Base-by-base conservation (phyloP, 192 early-diverging fungal genomes). In the Mortierella claussenii region DNA sequence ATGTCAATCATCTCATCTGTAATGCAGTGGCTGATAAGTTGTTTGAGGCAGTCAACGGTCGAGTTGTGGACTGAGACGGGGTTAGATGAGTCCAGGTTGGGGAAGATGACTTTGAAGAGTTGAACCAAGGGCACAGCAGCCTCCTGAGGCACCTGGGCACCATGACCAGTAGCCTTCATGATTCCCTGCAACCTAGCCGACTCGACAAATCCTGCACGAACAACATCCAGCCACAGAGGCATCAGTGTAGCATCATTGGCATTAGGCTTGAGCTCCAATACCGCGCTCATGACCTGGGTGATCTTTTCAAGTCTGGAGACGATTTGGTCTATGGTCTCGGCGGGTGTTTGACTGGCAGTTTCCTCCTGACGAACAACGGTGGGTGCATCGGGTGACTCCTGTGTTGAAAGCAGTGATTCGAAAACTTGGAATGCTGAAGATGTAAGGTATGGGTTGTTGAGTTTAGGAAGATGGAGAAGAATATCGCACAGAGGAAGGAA, bases 211-310 rank as follows among this genome's bases (percentile, higher is more conserved):
- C 89, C 89, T 60, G 88, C 88, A 31, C 86, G 82, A 13, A 97
- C 85, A 45, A 97, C 89, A 50, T 89, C 85, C 47, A 97, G 82
- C 95, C 95, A 97, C 17, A 92, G 70, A 45, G 95, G 93, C 66
- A 89, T 87, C 51, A 94, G 79, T 49, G 85, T 82, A n/a, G 88
- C 85, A 69, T 98, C 96, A 71, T 91, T 91, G 42, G 85, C 82
- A 74, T 91, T 91, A 47, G 96, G 96, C 66, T 91, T 92, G 24
- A 98, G 85, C 42, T 91, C 91, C n/a, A 86, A 81, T 7, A 92
- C 81, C 10, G 87, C 83, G 56, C 73, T 64, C 74, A 82, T 61
- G 76, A 82, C 67, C 71, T 69, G 66, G 66, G 80, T 79, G 74
- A 85, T 78, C 83, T 85, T 79, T 79, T 80, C 45, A 66, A 84